These are phyloP conservation scores for Eragrostis curvula DNA, from an alignment of 176 grass and related monocot genomes.

Conservation along the genomic window DNA sequence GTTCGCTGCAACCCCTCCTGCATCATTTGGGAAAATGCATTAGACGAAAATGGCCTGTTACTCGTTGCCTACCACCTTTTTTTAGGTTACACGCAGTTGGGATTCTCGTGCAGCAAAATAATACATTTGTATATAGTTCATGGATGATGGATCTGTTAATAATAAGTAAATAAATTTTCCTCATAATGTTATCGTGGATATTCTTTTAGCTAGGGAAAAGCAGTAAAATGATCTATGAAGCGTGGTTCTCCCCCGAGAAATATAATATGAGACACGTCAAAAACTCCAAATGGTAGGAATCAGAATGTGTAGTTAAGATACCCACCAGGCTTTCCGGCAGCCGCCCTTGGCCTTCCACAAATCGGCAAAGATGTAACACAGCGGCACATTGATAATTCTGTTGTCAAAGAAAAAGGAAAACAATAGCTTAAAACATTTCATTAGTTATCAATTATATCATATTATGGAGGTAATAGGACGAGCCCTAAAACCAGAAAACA, in stretches of 20 bases:
- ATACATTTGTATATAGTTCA: no score
- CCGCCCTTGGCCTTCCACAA: conserved; percentile 56
- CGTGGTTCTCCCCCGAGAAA: neutral
- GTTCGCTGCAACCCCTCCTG: conserved; percentile 30
- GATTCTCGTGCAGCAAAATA: neutral
- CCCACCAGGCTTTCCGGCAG: conserved; percentile 58
- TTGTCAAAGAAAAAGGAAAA: conserved; percentile 30
- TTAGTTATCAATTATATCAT: conserved; percentile 3
- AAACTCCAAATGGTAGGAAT: neutral
- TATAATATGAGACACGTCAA: neutral
- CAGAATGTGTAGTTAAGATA: neutral
- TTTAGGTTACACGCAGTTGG: neutral
- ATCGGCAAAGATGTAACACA: conserved; percentile 71
- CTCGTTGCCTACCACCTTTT: neutral
- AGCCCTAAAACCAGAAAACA: neutral
- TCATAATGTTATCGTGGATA: neutral
- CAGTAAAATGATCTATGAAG: neutral
- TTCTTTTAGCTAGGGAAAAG: neutral
- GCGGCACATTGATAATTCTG: conserved; percentile 65
- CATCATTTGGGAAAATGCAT: neutral
- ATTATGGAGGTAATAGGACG: neutral
- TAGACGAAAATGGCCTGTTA: neutral
- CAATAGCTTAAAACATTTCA: neutral
- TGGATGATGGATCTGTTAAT: neutral
- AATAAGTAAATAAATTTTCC: neutral